phyloP scores from a whole-genome alignment of 2,329 filamentous ascomycete species.

The Fonsecaea multimorphosa region DNA sequence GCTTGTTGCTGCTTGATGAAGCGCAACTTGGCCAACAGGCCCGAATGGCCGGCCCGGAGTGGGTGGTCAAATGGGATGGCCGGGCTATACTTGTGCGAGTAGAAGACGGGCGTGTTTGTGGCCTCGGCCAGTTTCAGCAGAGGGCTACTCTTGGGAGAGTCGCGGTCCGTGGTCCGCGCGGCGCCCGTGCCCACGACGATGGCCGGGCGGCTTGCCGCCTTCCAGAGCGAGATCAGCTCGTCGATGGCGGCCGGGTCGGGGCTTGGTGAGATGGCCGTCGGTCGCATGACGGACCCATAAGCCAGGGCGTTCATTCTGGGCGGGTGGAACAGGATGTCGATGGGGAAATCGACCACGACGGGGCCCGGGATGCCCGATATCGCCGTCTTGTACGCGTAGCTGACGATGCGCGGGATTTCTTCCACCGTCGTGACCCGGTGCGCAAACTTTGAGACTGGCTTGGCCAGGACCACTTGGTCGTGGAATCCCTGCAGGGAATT shows the following conservation, averaged over 20 bases:
- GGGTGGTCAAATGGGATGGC: slow-evolving; percentile 42
- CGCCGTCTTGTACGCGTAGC: slow-evolving; percentile 50
- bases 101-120: slow-evolving; percentile 50
- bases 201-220: slow-evolving; percentile 47
- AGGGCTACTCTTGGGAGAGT: slow-evolving; percentile 40
- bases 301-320: slow-evolving; percentile 47
- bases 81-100: slow-evolving; percentile 42
- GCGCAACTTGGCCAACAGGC: slow-evolving; percentile 44
- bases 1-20: slow-evolving; percentile 43
- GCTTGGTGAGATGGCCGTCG: slow-evolving; percentile 44
- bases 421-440: slow-evolving; percentile 53
- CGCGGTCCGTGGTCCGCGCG: slow-evolving; percentile 33
- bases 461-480: slow-evolving; percentile 54
- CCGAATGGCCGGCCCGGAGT: slow-evolving; percentile 47
- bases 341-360: slow-evolving; percentile 41
- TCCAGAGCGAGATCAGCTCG: slow-evolving; percentile 43
- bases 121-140: slow-evolving; percentile 45
- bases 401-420: slow-evolving; percentile 54
- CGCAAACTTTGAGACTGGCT: slow-evolving; percentile 54
- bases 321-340: slow-evolving; percentile 52
- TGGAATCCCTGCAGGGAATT: slow-evolving; percentile 56
- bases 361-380: slow-evolving; percentile 51
- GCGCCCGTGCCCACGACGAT: slow-evolving; percentile 53
- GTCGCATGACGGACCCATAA: slow-evolving; percentile 51
- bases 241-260: slow-evolving; percentile 48